Base-by-base conservation (phyloP, 805 yeast genomes). In the Metschnikowia aberdeeniae region DNA sequence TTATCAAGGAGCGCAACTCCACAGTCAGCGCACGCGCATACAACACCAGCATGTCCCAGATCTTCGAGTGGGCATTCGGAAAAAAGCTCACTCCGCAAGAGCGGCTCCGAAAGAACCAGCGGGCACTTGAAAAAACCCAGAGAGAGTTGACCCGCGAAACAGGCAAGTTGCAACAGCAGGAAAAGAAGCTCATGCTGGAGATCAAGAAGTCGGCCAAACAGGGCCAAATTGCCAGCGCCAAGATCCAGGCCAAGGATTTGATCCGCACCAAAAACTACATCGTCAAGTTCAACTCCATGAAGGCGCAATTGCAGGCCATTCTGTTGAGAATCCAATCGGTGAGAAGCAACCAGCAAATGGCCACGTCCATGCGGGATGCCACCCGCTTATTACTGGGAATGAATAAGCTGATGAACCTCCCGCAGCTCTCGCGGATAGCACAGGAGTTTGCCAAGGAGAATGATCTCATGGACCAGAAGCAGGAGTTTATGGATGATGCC, bases 401-500 rank as follows among this genome's bases (percentile, higher is more conserved):
- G 95, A 93, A 93, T 64, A 73, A 83, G 57, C 80, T 81, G 46
- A 86, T 93, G 95, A 93, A 95, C 60, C 67, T 93, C 51, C 97
- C 96, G 1, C 95, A 87, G 55, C 70, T 93, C 49, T 84, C 88
- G 46, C 78, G 84, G 50, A 93, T 93, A 17, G 89, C 97, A 2
- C 90, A 88, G 86, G 98, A 93, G 58, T 93, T 93, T 64, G 96
- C 93, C 59, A 82, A 80, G 58, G 96, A 92, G 60, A 88, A 86
- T 65, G 99, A 95, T 61, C 71, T 95, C 56, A 93, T 93, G 98
- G 97, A 92, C 64, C 99, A 93, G 68, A 84, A 96, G 59, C 98
- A 95, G 65, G 99, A 95, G 63, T 88, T 95, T 80, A 93, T 93
- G 86, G 99, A 93, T 62, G 99, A 93, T 62, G 95, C 97, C 14